A percentile compares a stretch with the other conserved stretches of the same genome.
These are phyloP conservation scores for Chaetomium sp. DNA, from an alignment of 2,329 filamentous ascomycete genomes.

Conservation along the genomic window DNA sequence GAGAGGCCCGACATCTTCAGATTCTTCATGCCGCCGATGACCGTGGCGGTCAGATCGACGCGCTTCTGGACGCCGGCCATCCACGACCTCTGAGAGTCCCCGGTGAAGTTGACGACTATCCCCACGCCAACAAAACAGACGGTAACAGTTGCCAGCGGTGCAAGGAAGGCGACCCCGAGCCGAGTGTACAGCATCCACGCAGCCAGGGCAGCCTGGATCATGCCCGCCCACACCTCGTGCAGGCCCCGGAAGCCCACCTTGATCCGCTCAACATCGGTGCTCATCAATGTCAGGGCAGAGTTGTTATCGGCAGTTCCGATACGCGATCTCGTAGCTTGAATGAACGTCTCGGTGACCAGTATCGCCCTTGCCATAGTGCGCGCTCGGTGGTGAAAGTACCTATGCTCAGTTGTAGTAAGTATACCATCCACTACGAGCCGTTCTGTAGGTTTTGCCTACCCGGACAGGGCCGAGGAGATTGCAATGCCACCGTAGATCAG, in stretches of 20 bases:
- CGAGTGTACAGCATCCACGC: conserved; percentile 40
- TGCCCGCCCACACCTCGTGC: conserved; percentile 43
- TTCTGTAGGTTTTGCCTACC: too few relatives aligned
- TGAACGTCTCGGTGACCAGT: too few relatives aligned
- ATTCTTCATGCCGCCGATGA: conserved; percentile 49
- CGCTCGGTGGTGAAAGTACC: conserved; percentile 34
- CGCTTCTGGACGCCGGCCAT: conserved; percentile 48
- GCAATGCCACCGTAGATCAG: conserved; percentile 42
- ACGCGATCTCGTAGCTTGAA: too few relatives aligned
- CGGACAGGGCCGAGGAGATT: conserved; percentile 30
- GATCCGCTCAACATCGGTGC: conserved; percentile 43
- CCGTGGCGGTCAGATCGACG: conserved; percentile 44
- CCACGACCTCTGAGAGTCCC: conserved; percentile 42
- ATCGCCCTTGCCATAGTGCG: too few relatives aligned
- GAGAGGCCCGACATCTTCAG: conserved; percentile 48
- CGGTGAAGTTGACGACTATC: conserved; percentile 27
- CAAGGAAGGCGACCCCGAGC: conserved; percentile 40
- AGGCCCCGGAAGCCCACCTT: conserved; percentile 37
- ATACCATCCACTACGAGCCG: too few relatives aligned
- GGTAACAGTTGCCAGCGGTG: conserved; percentile 39
- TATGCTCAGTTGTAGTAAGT: too few relatives aligned
- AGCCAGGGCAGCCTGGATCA: conserved; percentile 40
- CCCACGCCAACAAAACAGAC: conserved; percentile 32
- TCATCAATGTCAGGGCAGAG: conserved; percentile 45
- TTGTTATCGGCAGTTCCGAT: conserved; percentile 29